Evolutionary conservation across 495 filamentous ascomycete species (phyloP), one percentile per base, ranked within the genome.

Genomic region (Aspergillus nanangensis): DNA sequence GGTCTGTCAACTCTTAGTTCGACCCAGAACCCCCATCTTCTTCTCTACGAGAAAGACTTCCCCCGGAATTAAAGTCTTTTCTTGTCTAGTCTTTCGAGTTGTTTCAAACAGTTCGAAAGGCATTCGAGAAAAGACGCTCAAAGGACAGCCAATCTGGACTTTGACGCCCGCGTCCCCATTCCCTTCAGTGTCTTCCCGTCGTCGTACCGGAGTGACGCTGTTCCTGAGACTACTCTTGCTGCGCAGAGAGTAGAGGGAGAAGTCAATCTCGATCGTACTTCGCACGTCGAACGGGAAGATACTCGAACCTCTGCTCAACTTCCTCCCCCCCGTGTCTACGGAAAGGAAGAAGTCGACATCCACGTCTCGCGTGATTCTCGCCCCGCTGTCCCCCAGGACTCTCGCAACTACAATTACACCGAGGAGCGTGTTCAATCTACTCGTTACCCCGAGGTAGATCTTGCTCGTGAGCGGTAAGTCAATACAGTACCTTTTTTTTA

Each of bases 111-210:
- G 74, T 80, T 88, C 88, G 88, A 84, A 86, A 92, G 88, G 86
- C 82, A 83, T 88, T 82, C 84, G 83, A 90, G 90, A 88, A 89
- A 78, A 82, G 80, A 81, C 83, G 81, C 80, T 80, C 75, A 66
- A 70, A 82, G 83, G 78, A 81, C 83, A 81, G 92, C 75, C 89
- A 97, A 92, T 76, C 92, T 97, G 91, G 92, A 96, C 86, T 96
- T 95, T 90, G 91, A 96, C 87, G 90, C 91, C 77, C 87, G 89
- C 71, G 88, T 97, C 71, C 92, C 92, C 75, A 94, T 97, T 73
- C 92, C 92, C 71, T 92, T 96, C 83, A 95, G 90, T 84, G 85
- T 96, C 84, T 96, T 97, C 85, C 92, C 92, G 77, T 95, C 90
- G 67, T 87, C 92, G 70, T 97, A 96, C 81, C 83, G 86, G 83